Conservation (phyloP, 768 basidiomycete genomes). For the Lepiota subincarnata region DNA sequence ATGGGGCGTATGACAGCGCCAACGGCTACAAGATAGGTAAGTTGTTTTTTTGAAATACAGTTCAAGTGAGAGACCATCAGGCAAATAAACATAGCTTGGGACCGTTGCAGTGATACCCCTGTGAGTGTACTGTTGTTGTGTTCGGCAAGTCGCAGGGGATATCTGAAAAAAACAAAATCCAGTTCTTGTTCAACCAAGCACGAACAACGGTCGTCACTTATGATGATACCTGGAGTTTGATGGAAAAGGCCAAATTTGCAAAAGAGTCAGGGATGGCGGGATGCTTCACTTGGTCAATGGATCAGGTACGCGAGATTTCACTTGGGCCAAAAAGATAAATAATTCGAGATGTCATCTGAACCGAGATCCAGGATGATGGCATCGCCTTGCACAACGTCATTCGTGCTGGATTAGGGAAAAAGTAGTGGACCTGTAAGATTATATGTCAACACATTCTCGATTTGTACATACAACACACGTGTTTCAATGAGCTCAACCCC, state of each 20-base stretch:
- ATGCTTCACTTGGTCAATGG: constrained; percentile 56
- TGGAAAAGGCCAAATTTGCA: constrained; percentile 56
- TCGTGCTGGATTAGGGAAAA: constrained; percentile 26
- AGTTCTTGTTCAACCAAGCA: constrained; percentile 40
- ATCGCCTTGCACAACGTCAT: constrained; percentile 40
- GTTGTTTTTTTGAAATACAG: constrained; percentile 10
- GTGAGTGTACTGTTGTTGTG: constrained; percentile 35
- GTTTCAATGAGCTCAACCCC: too few relatives aligned
- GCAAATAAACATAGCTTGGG: constrained; percentile 46
- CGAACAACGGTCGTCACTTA: constrained; percentile 59
- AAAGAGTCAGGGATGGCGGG: constrained; percentile 45
- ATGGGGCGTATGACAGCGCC: constrained; percentile 39
- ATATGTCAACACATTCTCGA: neutral
- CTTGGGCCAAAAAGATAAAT: neutral
- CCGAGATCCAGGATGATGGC: constrained; percentile 28
- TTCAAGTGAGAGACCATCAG: neutral
- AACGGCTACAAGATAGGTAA: constrained; percentile 48
- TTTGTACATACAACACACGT: too few relatives aligned
- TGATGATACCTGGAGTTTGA: constrained; percentile 48
- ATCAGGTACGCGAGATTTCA: constrained; percentile 24
- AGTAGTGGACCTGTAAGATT: neutral
- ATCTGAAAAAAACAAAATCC: neutral
- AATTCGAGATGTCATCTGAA: neutral
- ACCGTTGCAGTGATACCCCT: constrained; percentile 66
- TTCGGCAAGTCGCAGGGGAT: constrained; percentile 7